Evolutionary conservation across 352 stramenopile species (phyloP), one percentile per base, ranked within the genome.

Genomic region (Globisporangium polare): DNA sequence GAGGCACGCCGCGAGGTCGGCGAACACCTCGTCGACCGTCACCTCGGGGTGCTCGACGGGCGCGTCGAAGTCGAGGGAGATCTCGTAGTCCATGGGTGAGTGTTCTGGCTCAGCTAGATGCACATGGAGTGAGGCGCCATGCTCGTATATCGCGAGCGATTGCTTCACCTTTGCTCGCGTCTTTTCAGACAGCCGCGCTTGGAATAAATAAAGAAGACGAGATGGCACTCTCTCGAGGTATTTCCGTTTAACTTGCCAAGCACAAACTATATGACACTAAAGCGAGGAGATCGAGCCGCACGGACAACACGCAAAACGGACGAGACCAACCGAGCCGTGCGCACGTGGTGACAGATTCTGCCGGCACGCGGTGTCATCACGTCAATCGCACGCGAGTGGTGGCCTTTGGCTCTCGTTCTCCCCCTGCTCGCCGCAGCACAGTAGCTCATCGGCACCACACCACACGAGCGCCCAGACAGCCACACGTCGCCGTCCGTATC

Each of bases 41-140:
- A 24, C 27, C 49, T 54, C 49, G 12, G 18, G 49, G 13, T 4
- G 9, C 15, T 46, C 18, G 18, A 12, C 17, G 18, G 71, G 35
- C 6, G 43, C 31, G 1, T 39, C 41, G 18, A 58, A 68, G 20
- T 69, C 66, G n/a, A 79, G 53, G 22, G 65, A 46, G 41, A 46
- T 46, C 41, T 46, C 41, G 41, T 46, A 46, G 17, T 46, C 41
- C 41, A 46, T 46, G 17, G 41, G 17, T 46, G 17, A 20, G 31
- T 20, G 13, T 31, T 33, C 18, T 46, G 41, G 17, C 17, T 13
- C 41, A 13, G 0, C n/a, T 47, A 4, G 17, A 47, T 18, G 20
- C 45, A 8, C 45, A 18, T 51, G 45, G 0, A 47, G 41, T 10
- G 24, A 29, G 20, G 10, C n/a, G 20, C 9, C 10, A 51, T 51